These are phyloP conservation scores for Pulveroboletus sp. DNA, from an alignment of 768 basidiomycete species.

Conservation along the genomic window DNA sequence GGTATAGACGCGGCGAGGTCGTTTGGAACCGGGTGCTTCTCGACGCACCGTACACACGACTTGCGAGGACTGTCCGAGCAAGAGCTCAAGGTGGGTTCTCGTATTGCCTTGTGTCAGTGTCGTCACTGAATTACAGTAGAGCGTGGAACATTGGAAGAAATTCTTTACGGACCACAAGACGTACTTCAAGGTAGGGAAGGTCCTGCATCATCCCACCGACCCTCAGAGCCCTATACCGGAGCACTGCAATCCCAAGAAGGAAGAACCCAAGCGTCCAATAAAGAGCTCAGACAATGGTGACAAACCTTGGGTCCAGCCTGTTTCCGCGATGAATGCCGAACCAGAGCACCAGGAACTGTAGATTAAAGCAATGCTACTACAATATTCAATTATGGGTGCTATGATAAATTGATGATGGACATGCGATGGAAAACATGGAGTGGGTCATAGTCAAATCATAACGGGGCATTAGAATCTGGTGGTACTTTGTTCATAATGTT, in stretches of 20 bases:
- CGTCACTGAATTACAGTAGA: constrained; percentile 37
- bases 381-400: constrained; percentile 8
- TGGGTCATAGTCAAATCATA: constrained; percentile 3
- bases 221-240: constrained; percentile 70
- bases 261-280: constrained; percentile 26
- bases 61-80: constrained; percentile 71
- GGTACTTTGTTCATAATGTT: constrained; percentile 10
- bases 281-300: constrained; percentile 25
- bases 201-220: constrained; percentile 75
- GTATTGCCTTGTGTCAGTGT: background rate
- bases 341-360: constrained; percentile 29
- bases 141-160: constrained; percentile 83
- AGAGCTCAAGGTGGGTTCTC: constrained; percentile 62
- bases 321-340: constrained; percentile 8
- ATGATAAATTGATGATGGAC: constrained; percentile 21
- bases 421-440: constrained; percentile 24
- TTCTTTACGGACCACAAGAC: constrained; percentile 83
- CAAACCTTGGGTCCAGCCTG: constrained; percentile 27
- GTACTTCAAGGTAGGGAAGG: constrained; percentile 76
- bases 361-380: constrained; percentile 19
- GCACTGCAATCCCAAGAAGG: constrained; percentile 69
- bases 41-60: constrained; percentile 88
- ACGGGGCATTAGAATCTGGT: background rate
- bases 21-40: constrained; percentile 93
- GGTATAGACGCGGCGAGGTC: constrained; percentile 89